Evolutionary conservation across 2,329 filamentous ascomycete genomes (phyloP), one percentile per base, ranked within the genome.

Genomic region (Paraphoma chrysanthemicola): DNA sequence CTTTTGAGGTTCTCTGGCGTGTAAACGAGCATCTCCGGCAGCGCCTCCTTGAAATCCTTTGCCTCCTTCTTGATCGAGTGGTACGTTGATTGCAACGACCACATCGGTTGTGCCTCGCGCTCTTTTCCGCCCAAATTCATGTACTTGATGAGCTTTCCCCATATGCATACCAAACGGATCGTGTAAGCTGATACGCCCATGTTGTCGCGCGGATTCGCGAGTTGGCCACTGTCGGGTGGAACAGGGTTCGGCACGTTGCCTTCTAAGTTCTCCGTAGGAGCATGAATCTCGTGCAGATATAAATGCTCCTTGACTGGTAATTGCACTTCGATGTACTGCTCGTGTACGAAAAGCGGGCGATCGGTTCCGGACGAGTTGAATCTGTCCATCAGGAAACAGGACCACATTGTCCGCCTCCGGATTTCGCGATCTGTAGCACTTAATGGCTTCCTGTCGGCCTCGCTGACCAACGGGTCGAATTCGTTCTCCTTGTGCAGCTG

Each of bases 351-450:
- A 51, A 92, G 91, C 17, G 95, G 95, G 38, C 94, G 86, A 69
- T 97, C 93, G 2, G 92, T 96, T 1, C 95, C 94, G 1, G 93
- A 97, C 0, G 94, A 97, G 77, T 96, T 97, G 81, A 97, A 97
- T 0, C 94, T 88, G 74, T 99, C 95, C 93, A 98, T 97, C 54
- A 97, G 78, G 70, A 97, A 97, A 73, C 94, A 98, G 11, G 93
- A 91, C 95, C 95, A 99, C 94, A 99, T 98, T 2, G 93, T 95
- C 54, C 95, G 86, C 64, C 95, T 83, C 57, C 95, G 86, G 51
- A 98, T 97, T 75, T 99, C 95, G 29, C 92, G 89, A 74, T 98
- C 95, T 14, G 93, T 92, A 66, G 95, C 95, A 72, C 92, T 97
- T 50, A 95, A 84, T 60, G 90, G 86, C 2, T 84, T 83, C 11